Evolutionary conservation across 176 grass and related monocot species (phyloP).

Genomic region (Paspalum notatum): DNA sequence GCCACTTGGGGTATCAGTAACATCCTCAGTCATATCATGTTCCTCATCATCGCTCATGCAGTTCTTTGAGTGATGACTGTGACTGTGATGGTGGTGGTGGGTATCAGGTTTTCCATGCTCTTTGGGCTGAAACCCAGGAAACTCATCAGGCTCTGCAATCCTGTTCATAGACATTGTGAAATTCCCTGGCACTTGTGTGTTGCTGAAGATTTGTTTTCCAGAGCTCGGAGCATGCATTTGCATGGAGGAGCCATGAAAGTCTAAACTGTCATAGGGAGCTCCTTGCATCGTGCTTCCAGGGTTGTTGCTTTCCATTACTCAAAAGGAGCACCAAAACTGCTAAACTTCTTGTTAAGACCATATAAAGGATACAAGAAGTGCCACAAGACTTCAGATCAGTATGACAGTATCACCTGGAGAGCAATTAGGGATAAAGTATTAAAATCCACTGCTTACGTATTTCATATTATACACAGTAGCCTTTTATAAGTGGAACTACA

Average conservation of each 20-base stretch:
- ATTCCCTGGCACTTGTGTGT: slow-evolving; percentile 41
- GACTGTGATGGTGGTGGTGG: slow-evolving; percentile 27
- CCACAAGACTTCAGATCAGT: slow-evolving; percentile 22
- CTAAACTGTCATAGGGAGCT: slow-evolving; percentile 50
- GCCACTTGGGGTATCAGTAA: slow-evolving; percentile 41
- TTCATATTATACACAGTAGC: not conserved
- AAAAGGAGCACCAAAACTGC: slow-evolving; percentile 8
- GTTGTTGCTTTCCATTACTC: slow-evolving; percentile 74
- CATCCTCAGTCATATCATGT: slow-evolving; percentile 52
- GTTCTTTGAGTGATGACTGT: slow-evolving; percentile 53
- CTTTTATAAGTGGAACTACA: not conserved
- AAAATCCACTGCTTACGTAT: slow-evolving; percentile 14
- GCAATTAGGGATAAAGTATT: slow-evolving; percentile 32
- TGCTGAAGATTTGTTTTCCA: slow-evolving; percentile 39
- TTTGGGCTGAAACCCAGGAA: slow-evolving; percentile 48
- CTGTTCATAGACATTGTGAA: slow-evolving; percentile 36
- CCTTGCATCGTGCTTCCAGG: slow-evolving; percentile 55
- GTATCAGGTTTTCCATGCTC: slow-evolving; percentile 56
- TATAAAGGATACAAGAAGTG: slow-evolving; percentile 19
- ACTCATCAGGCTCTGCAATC: slow-evolving; percentile 50
- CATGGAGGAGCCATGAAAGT: slow-evolving; percentile 49
- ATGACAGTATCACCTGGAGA: slow-evolving; percentile 19
- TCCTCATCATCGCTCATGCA: slow-evolving; percentile 69
- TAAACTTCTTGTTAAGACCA: slow-evolving; percentile 26
- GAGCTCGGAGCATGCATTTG: slow-evolving; percentile 54